These are phyloP conservation scores for Kwoniella dendrophila DNA, from an alignment of 768 basidiomycete genomes.

Conservation along the genomic window DNA sequence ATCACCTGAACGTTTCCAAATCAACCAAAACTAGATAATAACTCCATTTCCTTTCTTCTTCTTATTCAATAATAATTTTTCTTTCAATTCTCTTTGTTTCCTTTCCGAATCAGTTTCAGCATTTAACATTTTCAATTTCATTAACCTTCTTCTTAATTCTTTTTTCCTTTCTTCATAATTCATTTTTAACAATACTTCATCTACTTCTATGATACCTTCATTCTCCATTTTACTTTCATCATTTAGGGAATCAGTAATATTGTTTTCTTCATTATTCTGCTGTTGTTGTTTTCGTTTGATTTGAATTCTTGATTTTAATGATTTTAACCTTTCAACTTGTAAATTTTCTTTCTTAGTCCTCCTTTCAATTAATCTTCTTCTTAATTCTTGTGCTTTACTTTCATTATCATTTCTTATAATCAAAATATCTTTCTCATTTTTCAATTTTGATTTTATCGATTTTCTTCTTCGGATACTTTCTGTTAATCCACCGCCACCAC, in stretches of 20 bases:
- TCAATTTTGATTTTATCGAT: constrained; percentile 22
- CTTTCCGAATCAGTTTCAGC: constrained; percentile 47
- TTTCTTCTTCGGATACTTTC: constrained; percentile 13
- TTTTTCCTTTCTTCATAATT: constrained; percentile 31
- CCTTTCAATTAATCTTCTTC: constrained; percentile 28
- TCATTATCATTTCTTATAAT: constrained; percentile 21
- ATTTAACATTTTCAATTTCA: constrained; percentile 45
- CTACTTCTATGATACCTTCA: too few species aligned
- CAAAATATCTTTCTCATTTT: constrained; percentile 27
- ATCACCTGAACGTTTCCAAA: background rate
- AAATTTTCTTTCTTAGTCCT: constrained; percentile 28
- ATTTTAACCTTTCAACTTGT: constrained; percentile 22
- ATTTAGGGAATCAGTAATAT: too few species aligned
- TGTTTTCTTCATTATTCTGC: constrained; percentile 20
- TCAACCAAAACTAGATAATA: background rate
- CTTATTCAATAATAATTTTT: constrained; percentile 39
- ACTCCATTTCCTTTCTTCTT: constrained; percentile 1
- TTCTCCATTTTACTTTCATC: too few species aligned
- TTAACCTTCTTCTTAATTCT: constrained; percentile 43
- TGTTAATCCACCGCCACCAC: background rate
- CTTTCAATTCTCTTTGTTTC: constrained; percentile 40
- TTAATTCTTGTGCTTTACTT: constrained; percentile 37
- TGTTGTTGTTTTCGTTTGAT: too few species aligned
- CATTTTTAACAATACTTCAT: constrained; percentile 31
- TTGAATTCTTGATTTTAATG: too few species aligned